Conservation (phyloP, 495 filamentous ascomycete species). For the Daldinia decipiens region DNA sequence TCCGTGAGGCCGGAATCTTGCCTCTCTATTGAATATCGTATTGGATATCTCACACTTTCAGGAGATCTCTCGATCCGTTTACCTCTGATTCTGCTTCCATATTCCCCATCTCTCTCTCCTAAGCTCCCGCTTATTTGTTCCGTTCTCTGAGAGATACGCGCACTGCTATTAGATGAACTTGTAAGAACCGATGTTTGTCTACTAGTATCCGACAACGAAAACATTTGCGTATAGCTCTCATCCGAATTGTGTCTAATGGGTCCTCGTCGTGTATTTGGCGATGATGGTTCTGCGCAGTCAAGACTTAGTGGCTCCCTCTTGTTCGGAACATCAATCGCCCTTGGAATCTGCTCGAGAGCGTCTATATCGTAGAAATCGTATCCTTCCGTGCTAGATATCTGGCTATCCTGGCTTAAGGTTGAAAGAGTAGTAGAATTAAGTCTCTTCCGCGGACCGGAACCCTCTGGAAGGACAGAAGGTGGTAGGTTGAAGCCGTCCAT, state of each 20-base stretch:
- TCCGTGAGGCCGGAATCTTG: constrained; percentile 55
- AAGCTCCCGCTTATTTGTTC: constrained; percentile 31
- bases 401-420: constrained; percentile 52
- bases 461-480: constrained; percentile 49
- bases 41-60: constrained; percentile 28
- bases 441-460: constrained; percentile 48
- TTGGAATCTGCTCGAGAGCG: constrained; percentile 55
- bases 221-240: constrained; percentile 80
- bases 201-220: constrained; percentile 78
- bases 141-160: constrained; percentile 30
- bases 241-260: constrained; percentile 75
- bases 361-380: constrained; percentile 68
- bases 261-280: constrained; percentile 45
- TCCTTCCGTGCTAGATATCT: constrained; percentile 61
- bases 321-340: constrained; percentile 54
- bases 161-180: constrained; percentile 50
- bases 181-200: constrained; percentile 54
- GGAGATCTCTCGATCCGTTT: constrained; percentile 49
- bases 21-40: constrained; percentile 41
- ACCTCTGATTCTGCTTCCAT: constrained; percentile 52
- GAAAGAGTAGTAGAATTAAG: constrained; percentile 60
- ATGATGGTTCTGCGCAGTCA: constrained; percentile 46
- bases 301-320: constrained; percentile 45
- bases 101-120: constrained; percentile 47
- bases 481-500: constrained; percentile 56